Base-by-base conservation (phyloP, 805 yeast species). In the Sungouiozyma intestinalis region DNA sequence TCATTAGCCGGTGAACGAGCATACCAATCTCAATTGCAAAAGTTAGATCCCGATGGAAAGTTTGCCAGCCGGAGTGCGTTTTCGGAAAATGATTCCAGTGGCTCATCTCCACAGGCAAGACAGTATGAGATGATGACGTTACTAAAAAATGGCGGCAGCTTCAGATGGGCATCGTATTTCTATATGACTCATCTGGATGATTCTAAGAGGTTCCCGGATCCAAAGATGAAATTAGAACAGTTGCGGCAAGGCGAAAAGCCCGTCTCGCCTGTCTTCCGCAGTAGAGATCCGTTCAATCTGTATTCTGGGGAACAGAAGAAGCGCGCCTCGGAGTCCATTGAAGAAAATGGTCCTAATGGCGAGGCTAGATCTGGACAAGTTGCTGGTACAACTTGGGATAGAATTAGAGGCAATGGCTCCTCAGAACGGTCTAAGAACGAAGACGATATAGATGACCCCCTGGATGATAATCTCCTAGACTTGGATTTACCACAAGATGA, bases 101-200 rank as follows among this genome's bases (percentile, higher is more conserved):
- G 29, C 3, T 35, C 29, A 16, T 33, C 36, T 27, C 39, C 41
- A 11, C 40, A 39, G 3, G 54, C 55, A 32, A 48, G 57, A 39
- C 58, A 66, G 44, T 52, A 51, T 39, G 55, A 62, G 38, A 53
- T 68, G 63, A 35, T 65, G 50, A 44, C 52, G 13, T 42, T 65
- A 17, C 44, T 68, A 16, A 53, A 55, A 21, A 58, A 60, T 9
- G 61, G 58, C 0, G 58, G 62, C 35, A 55, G 69, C 4, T 51
- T 66, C 1, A 62, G 55, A 52, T 74, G 78, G 77, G 63, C 72
- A 34, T 51, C 68, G 18, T 81, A 81, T 55, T 80, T 73, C 55
- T 62, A 66, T 38, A 58, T 67, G 45, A 71, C 83, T 0, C 63
- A 68, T 33, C 65, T 66, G 15, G 73, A 79, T 49, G 77, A 80